These are phyloP conservation scores for Stagonosporopsis cucurbitacearum DNA, from an alignment of 2,329 filamentous ascomycete genomes.

Conservation along the genomic window DNA sequence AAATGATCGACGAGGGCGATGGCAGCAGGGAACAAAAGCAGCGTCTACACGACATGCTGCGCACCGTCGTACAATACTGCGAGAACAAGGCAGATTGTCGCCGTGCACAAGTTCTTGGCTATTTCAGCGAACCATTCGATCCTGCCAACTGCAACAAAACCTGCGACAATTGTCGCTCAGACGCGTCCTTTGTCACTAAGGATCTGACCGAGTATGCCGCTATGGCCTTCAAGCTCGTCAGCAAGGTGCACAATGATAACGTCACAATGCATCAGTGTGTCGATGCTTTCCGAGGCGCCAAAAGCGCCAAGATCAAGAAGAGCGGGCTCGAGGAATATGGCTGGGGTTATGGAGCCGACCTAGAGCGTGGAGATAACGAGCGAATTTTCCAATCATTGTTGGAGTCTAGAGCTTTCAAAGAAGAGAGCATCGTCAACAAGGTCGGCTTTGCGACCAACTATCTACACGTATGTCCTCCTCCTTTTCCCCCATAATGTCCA, in stretches of 20 bases:
- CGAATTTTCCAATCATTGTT: constrained; percentile 81
- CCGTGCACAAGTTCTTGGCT: constrained; percentile 84
- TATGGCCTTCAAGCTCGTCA: constrained; percentile 72
- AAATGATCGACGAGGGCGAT: constrained; percentile 83
- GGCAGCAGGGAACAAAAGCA: constrained; percentile 80
- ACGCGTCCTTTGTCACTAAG: constrained; percentile 70
- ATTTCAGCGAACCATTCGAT: constrained; percentile 88
- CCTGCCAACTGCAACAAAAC: constrained; percentile 71
- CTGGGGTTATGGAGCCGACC: constrained; percentile 69
- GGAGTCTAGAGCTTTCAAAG: constrained; percentile 73
- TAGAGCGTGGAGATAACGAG: constrained; percentile 79
- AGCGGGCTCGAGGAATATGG: constrained; percentile 60
- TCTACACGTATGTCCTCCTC: constrained; percentile 61
- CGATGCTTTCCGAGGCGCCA: constrained; percentile 80
- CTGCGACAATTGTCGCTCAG: constrained; percentile 90
- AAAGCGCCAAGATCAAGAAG: constrained; percentile 64
- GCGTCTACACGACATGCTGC: constrained; percentile 83
- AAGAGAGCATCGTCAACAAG: constrained; percentile 71
- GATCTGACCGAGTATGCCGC: constrained; percentile 80
- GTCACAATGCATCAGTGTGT: constrained; percentile 76
- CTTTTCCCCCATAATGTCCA: background rate
- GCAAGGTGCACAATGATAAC: constrained; percentile 61
- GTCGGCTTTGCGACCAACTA: constrained; percentile 77
- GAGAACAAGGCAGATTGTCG: constrained; percentile 89
- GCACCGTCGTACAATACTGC: constrained; percentile 83